These are phyloP conservation scores for Pseudogymnoascus pannorum DNA, from an alignment of 2,329 filamentous ascomycete genomes.

Conservation along the genomic window DNA sequence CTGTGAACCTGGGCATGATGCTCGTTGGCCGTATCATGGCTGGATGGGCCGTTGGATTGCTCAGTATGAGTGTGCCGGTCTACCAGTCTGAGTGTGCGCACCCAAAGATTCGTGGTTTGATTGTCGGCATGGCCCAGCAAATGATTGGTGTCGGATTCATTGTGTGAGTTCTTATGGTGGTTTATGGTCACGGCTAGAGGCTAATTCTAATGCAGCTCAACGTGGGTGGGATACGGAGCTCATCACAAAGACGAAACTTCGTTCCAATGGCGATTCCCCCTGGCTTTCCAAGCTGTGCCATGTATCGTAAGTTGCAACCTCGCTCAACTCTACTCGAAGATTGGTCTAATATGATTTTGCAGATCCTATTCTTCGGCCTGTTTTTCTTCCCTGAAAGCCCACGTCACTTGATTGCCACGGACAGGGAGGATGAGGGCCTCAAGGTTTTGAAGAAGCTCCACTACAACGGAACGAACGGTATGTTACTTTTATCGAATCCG, in stretches of 20 bases:
- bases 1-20: slow-evolving; percentile 43
- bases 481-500: not conserved
- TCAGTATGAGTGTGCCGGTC: slow-evolving; percentile 55
- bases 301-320: slow-evolving; percentile 31
- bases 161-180: slow-evolving; percentile 28
- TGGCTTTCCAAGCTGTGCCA: slow-evolving; percentile 51
- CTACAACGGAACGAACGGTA: slow-evolving; percentile 39
- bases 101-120: slow-evolving; percentile 51
- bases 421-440: slow-evolving; percentile 40
- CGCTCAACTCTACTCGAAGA: not conserved
- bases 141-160: slow-evolving; percentile 55
- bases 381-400: slow-evolving; percentile 52
- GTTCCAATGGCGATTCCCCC: slow-evolving; percentile 18
- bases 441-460: slow-evolving; percentile 45
- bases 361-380: slow-evolving; percentile 41
- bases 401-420: slow-evolving; percentile 50
- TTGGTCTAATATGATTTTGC: not conserved
- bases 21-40: slow-evolving; percentile 50
- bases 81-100: slow-evolving; percentile 58
- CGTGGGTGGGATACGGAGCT: slow-evolving; percentile 10
- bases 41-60: slow-evolving; percentile 44
- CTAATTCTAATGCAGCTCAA: not conserved
- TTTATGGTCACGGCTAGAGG: slow-evolving; percentile 50
- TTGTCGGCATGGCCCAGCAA: slow-evolving; percentile 55
- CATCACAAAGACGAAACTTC: not conserved